Evolutionary conservation across 108 stramenopile species (phyloP), one percentile per base, ranked within the genome.

Genomic region (Fragilaria radians): DNA sequence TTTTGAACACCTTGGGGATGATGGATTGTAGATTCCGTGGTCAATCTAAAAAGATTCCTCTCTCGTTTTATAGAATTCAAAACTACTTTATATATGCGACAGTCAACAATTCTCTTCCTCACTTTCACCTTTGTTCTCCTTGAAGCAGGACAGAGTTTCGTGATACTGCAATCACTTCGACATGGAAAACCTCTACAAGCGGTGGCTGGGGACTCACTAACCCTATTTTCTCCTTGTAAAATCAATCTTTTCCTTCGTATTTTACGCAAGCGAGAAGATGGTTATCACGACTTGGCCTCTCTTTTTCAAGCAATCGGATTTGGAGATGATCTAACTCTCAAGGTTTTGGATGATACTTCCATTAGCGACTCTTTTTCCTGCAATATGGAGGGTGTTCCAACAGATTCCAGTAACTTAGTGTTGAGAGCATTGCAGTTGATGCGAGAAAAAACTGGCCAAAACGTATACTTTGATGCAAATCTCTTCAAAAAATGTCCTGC

Each of bases 211-310:
- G 36, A 42, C 14, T 42, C 36, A 42, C 7, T 42, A 11, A 7
- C 7, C 7, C 74, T 95, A 23, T 95, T 95, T 61, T 93, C 89
- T 48, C 96, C 96, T 2, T 92, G 90, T 67, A 97, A 97, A 71
- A 83, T 97, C 63, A 97, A 97, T 67, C 78, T 97, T 5, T 97
- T 97, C 70, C 88, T 96, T n/a, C 92, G 96, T 26, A 94, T 97
- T 50, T 60, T 97, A 62, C 77, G 92, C 27, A 95, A 92, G 70
- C 78, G 94, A 47, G 68, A 74, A 7, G 95, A 97, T 69, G 92
- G 92, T 28, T 97, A 65, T 64, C 96, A 97, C 65, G 96, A 97
- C 70, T 74, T 97, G 32, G 94, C 94, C 52, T 93, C 91, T 56
- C 85, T 97, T 11, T 97, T 97, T 65, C 95, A 96, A 68, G 90